Evolutionary conservation across 257 asterid genomes (phyloP).

Genomic region (Solanum ossicruentum): DNA sequence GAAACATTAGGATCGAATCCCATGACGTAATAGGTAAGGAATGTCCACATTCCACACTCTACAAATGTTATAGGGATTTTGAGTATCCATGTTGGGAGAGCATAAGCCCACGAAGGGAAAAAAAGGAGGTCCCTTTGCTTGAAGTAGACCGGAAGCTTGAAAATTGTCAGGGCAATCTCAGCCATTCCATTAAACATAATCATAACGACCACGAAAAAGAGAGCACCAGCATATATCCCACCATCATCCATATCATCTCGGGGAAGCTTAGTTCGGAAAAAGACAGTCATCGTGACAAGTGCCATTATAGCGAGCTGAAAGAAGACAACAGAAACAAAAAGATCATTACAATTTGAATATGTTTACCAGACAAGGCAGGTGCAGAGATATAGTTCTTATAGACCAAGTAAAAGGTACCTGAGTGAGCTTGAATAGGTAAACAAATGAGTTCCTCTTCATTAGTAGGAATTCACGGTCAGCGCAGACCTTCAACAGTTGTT

Average conservation of each 20-base stretch:
- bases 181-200: conserved; percentile 53
- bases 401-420: conserved; percentile 20
- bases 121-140: conserved; percentile 49
- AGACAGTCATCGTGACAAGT: conserved; percentile 26
- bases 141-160: conserved; percentile 55
- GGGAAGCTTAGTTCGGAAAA: conserved; percentile 38
- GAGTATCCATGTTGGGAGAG: conserved; percentile 47
- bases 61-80: conserved; percentile 37
- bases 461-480: conserved; percentile 39
- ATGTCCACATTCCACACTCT: conserved; percentile 43
- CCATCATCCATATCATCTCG: conserved; percentile 22
- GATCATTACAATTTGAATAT: conserved; percentile 3
- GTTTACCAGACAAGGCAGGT: background rate
- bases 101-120: conserved; percentile 55
- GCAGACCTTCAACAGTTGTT: conserved; percentile 45
- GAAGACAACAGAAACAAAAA: background rate
- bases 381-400: background rate
- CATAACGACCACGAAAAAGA: conserved; percentile 29
- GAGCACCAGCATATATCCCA: conserved; percentile 39
- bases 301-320: conserved; percentile 28
- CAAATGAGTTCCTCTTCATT: conserved; percentile 50
- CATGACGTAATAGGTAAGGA: conserved; percentile 45
- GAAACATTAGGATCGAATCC: conserved; percentile 62
- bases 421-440: conserved; percentile 32
- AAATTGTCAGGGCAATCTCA: conserved; percentile 47